Percentiles rank a stretch among this genome's conserved stretches.
phyloP scores from a whole-genome alignment of 2,329 filamentous ascomycete species.

The Sarocladiaceae sp. region DNA sequence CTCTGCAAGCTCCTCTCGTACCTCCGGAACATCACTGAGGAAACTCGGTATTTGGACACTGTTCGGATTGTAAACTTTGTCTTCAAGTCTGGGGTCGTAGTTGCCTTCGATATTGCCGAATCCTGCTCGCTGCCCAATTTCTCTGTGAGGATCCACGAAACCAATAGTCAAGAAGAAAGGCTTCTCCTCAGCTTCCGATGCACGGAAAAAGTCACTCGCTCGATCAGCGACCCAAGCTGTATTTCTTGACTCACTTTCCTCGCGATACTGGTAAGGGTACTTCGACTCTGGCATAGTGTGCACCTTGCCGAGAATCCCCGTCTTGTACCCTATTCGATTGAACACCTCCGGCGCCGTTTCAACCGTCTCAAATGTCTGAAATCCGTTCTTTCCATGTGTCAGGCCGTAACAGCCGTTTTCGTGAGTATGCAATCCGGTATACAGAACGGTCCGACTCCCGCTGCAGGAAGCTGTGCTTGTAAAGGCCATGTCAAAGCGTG shows the following conservation, averaged over 20 bases:
- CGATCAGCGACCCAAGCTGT: constrained; percentile 34
- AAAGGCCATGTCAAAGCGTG: constrained; percentile 34
- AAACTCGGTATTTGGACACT: constrained; percentile 36
- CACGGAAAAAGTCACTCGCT: constrained; percentile 32
- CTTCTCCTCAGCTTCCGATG: constrained; percentile 22
- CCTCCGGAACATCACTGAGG: constrained; percentile 34
- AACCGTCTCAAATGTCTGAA: constrained; percentile 39
- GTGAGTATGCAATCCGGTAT: constrained; percentile 45
- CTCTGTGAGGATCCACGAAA: constrained; percentile 43
- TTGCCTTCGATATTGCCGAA: constrained; percentile 37
- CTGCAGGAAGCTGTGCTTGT: constrained; percentile 44
- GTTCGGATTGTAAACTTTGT: constrained; percentile 14
- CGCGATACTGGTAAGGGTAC: constrained; percentile 38
- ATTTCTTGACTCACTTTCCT: constrained; percentile 38
- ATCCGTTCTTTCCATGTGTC: constrained; percentile 30
- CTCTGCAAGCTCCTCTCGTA: constrained; percentile 36
- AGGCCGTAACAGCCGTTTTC: constrained; percentile 45
- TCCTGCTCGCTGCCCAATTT: constrained; percentile 29
- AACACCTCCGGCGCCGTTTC: constrained; percentile 36
- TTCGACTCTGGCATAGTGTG: constrained; percentile 36
- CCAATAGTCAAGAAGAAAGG: constrained; percentile 43
- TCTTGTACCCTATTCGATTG: constrained; percentile 35
- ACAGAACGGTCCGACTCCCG: constrained; percentile 40
- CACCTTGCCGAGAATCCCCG: constrained; percentile 43
- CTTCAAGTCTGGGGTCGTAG: background rate